These are phyloP conservation scores for Alternaria brassicicola DNA, from an alignment of 2,329 filamentous ascomycete genomes.

Conservation along the genomic window DNA sequence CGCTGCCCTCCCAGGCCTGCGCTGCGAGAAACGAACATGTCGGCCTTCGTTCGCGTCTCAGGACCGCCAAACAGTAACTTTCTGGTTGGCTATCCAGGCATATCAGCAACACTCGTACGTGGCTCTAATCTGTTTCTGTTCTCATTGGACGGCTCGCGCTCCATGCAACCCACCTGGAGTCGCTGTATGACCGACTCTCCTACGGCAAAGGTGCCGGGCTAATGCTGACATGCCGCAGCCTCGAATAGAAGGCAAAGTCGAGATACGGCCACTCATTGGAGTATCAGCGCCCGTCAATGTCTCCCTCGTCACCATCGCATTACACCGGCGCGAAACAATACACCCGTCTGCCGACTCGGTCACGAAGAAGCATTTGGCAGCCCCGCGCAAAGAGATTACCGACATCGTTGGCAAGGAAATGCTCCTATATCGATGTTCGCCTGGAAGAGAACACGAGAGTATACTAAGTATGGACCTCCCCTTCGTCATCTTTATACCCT, in stretches of 20 bases:
- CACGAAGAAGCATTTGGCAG: conserved; percentile 87
- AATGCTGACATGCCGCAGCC: conserved; percentile 64
- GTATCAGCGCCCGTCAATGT: conserved; percentile 87
- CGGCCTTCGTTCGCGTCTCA: conserved; percentile 91
- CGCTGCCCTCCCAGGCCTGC: conserved; percentile 42
- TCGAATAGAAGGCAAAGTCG: conserved; percentile 96
- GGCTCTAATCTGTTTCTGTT: not conserved
- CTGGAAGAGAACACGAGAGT: conserved; percentile 83
- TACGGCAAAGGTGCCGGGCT: conserved; percentile 9
- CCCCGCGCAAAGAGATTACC: conserved; percentile 85
- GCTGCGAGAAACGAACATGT: conserved; percentile 49
- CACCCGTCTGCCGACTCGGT: conserved; percentile 94
- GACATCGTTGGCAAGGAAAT: conserved; percentile 97
- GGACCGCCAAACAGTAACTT: conserved; percentile 97
- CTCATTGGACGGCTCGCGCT: conserved; percentile 6
- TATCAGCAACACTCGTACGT: conserved; percentile 94
- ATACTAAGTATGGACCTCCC: conserved; percentile 96
- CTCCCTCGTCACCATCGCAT: conserved; percentile 90
- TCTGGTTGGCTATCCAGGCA: conserved; percentile 94
- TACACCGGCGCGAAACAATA: conserved; percentile 93
- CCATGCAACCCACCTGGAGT: conserved; percentile 1
- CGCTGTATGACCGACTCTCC: conserved; percentile 4
- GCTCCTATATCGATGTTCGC: conserved; percentile 83
- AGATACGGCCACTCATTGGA: conserved; percentile 86
- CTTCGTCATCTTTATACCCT: conserved; percentile 97